Evolutionary conservation across 2,329 filamentous ascomycete genomes (phyloP).

Genomic region (Nigrospora oryzae): DNA sequence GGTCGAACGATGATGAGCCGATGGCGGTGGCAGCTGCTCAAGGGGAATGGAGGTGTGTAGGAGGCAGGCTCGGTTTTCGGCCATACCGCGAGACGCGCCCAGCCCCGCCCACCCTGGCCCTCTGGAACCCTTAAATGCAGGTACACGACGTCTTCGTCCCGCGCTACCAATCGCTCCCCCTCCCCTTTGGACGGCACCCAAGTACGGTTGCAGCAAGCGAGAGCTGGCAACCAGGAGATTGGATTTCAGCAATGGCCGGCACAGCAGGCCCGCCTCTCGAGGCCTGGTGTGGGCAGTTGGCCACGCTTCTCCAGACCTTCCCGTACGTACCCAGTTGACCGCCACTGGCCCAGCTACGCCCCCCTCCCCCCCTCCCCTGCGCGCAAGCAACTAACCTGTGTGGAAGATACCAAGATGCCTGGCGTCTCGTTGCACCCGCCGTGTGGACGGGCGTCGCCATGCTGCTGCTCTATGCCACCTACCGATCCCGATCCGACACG

Average conservation of each 20-base stretch:
- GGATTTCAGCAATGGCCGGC: no score
- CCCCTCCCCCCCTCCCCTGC: no score
- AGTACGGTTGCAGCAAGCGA: no score
- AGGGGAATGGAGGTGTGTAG: no score
- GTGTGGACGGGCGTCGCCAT: slow-evolving; percentile 9
- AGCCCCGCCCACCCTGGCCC: not conserved
- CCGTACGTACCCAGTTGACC: slow-evolving; percentile 10
- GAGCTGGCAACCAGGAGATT: no score
- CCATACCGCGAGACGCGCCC: no score
- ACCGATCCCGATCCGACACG: not conserved
- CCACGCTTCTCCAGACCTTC: not conserved
- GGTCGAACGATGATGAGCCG: not conserved
- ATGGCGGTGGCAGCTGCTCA: not conserved
- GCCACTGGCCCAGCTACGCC: no score
- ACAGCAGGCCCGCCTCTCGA: not conserved
- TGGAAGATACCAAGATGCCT: slow-evolving; percentile 12
- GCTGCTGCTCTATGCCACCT: not conserved
- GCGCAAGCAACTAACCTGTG: no score
- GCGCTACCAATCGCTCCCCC: no score
- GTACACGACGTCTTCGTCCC: no score
- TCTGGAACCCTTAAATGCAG: not conserved
- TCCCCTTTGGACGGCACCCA: no score
- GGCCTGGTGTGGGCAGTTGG: slow-evolving; percentile 1
- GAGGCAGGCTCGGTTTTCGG: no score
- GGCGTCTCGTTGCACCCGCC: slow-evolving; percentile 9